Evolutionary conservation across 2,329 filamentous ascomycete species (phyloP).

Genomic region (Thielaviopsis punctulata): DNA sequence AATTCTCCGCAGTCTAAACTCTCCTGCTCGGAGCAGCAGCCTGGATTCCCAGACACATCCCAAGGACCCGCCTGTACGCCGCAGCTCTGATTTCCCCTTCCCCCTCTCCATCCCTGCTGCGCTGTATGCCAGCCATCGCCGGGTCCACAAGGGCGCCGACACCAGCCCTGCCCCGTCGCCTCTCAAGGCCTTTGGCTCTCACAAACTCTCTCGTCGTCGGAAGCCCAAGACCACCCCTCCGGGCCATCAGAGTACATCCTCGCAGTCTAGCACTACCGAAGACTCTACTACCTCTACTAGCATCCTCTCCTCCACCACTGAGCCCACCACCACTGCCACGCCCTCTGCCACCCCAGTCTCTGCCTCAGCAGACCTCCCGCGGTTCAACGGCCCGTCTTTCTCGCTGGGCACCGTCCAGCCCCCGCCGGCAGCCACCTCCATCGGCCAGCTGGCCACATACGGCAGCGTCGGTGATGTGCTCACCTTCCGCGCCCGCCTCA

Average conservation of each 20-base stretch:
- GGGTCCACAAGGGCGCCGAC: not conserved
- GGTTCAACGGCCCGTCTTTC: not conserved
- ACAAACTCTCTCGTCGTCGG: not conserved
- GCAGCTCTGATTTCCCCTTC: constrained; percentile 8
- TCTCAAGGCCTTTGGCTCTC: not conserved
- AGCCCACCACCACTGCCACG: not conserved
- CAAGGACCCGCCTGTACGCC: not conserved
- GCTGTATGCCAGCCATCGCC: not conserved
- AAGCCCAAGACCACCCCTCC: not conserved
- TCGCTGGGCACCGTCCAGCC: not conserved
- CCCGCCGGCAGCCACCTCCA: constrained; percentile 23
- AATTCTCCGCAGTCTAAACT: constrained; percentile 1
- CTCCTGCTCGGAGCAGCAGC: not conserved
- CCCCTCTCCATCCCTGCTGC: not conserved
- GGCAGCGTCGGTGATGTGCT: constrained; percentile 22
- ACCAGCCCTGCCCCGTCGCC: not conserved
- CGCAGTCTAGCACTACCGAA: not conserved
- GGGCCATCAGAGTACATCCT: not conserved
- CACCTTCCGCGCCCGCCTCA: constrained; percentile 33
- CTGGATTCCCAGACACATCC: not conserved
- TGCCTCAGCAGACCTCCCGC: not conserved
- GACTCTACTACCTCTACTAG: not conserved
- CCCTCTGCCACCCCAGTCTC: no score
- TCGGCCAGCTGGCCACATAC: constrained; percentile 21
- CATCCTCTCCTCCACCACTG: not conserved